These are phyloP conservation scores for Ceratocystis albifundus DNA, from an alignment of 2,329 filamentous ascomycete genomes.

Conservation along the genomic window DNA sequence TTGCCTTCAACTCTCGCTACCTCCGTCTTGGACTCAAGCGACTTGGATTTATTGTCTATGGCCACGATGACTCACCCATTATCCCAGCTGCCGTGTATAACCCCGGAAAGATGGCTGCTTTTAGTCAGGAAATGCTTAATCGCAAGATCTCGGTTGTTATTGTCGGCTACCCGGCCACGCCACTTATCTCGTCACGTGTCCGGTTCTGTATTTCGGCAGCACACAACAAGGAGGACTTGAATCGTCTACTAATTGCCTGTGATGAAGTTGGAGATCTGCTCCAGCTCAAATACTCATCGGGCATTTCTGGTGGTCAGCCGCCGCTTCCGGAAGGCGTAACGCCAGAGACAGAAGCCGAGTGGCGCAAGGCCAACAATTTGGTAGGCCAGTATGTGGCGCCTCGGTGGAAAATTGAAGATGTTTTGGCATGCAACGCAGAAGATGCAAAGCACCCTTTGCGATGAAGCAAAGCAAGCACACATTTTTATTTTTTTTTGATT, in stretches of 20 bases:
- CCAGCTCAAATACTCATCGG: slow-evolving; percentile 94
- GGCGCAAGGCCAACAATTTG: slow-evolving; percentile 49
- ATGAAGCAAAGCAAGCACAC: slow-evolving; percentile 33
- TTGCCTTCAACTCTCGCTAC: slow-evolving; percentile 97
- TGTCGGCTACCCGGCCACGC: slow-evolving; percentile 92
- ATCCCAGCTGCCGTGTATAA: slow-evolving; percentile 92
- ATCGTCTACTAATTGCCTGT: slow-evolving; percentile 76
- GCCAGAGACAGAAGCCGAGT: slow-evolving; percentile 60
- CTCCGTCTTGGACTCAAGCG: slow-evolving; percentile 95
- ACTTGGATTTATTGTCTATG: slow-evolving; percentile 90
- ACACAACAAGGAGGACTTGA: slow-evolving; percentile 96
- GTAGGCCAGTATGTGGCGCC: slow-evolving; percentile 65
- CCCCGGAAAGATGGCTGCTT: slow-evolving; percentile 97
- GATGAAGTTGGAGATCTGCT: slow-evolving; percentile 86
- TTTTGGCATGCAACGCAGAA: slow-evolving; percentile 60
- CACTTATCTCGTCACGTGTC: slow-evolving; percentile 84
- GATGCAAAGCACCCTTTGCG: slow-evolving; percentile 63
- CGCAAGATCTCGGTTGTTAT: slow-evolving; percentile 97
- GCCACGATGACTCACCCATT: slow-evolving; percentile 95
- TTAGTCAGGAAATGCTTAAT: slow-evolving; percentile 96
- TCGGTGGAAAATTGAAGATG: slow-evolving; percentile 73
- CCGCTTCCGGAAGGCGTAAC: slow-evolving; percentile 61
- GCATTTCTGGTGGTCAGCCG: slow-evolving; percentile 76
- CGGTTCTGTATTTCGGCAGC: slow-evolving; percentile 92
- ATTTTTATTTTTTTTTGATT: slow-evolving; percentile 8